Evolutionary conservation across 2,329 filamentous ascomycete species (phyloP), one percentile per base, ranked within the genome.

Genomic region (Botrytis porri): DNA sequence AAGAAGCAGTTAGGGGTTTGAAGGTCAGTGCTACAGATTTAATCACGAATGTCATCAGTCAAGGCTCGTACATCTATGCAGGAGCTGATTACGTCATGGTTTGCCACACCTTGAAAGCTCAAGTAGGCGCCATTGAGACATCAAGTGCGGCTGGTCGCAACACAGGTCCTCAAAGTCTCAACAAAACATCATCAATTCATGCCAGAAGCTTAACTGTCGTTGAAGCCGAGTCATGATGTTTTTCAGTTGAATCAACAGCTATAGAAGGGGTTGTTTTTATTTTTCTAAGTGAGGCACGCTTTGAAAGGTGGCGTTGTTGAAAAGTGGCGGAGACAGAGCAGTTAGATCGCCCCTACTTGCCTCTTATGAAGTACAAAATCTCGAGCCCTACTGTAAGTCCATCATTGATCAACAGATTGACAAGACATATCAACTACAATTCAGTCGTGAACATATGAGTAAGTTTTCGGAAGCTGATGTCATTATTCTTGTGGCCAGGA

Each of bases 41-140:
- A 7, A 14, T 71, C 3, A 48, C 18, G 32, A 37, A 63, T 2
- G 63, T 41, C 10, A 63, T 35, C 48, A 43, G 29, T 64, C n/a
- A 45, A 64, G 16, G 3, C 3, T 25, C 7, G 6, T 57, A 35
- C 48, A 22, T 62, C 41, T 57, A 78, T 77, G 83, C 84, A 45
- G 83, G 84, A 32, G 82, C 81, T 66, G 84, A 85, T 72, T 84
- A 82, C 70, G 77, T 83, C 9, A 84, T 85, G 83, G 78, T 85
- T n/a, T 84, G 83, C 61, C 83, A 85, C 74, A 84, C 83, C 0
- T 82, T 82, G 72, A 77, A 79, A 9, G 80, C 82, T 51, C 83
- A 85, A 73, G 77, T 84, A 29, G 81, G 78, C 6, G 82, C 83
- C 1, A 83, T 84, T 29, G 77, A 83, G 54, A 76, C 78, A 67